Evolutionary conservation across 441 rosid species (phyloP).

Genomic region (Populus hybrid): DNA sequence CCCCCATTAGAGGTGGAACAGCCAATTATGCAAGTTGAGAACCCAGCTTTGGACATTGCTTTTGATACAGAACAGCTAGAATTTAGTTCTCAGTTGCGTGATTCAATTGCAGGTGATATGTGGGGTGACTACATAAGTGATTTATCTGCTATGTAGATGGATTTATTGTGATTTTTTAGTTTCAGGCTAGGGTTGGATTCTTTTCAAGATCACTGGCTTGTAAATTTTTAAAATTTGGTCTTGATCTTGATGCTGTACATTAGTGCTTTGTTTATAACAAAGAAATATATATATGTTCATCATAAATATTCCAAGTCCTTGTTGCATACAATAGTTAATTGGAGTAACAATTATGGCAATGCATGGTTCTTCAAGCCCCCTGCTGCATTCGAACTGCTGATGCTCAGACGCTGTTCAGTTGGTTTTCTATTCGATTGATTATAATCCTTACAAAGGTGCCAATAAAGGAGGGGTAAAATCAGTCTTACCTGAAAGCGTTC

Average conservation of each 20-base stretch:
- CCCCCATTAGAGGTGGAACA: slow-evolving; percentile 40
- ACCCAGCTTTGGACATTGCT: slow-evolving; percentile 34
- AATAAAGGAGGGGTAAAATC: background rate
- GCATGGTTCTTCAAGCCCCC: background rate
- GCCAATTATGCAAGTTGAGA: slow-evolving; percentile 31
- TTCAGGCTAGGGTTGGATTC: slow-evolving; percentile 19
- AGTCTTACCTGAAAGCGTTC: background rate
- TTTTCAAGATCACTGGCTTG: slow-evolving; percentile 24
- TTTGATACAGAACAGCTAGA: slow-evolving; percentile 43
- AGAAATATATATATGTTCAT: slow-evolving; percentile 13
- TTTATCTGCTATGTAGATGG: slow-evolving; percentile 43
- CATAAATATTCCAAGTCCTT: background rate
- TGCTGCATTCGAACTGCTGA: background rate
- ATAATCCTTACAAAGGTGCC: background rate
- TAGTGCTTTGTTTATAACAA: slow-evolving; percentile 25
- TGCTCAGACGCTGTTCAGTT: background rate
- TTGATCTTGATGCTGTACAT: slow-evolving; percentile 26
- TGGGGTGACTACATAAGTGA: slow-evolving; percentile 67
- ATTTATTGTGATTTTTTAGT: slow-evolving; percentile 16
- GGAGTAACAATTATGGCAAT: no score
- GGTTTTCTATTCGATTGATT: background rate
- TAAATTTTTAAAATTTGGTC: slow-evolving; percentile 12
- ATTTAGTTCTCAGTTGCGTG: slow-evolving; percentile 51
- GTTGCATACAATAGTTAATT: no score
- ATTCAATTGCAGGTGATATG: slow-evolving; percentile 61